Conservation (phyloP, 1,284 basidiomycete genomes). For the Apiotrichum montevideense region DNA sequence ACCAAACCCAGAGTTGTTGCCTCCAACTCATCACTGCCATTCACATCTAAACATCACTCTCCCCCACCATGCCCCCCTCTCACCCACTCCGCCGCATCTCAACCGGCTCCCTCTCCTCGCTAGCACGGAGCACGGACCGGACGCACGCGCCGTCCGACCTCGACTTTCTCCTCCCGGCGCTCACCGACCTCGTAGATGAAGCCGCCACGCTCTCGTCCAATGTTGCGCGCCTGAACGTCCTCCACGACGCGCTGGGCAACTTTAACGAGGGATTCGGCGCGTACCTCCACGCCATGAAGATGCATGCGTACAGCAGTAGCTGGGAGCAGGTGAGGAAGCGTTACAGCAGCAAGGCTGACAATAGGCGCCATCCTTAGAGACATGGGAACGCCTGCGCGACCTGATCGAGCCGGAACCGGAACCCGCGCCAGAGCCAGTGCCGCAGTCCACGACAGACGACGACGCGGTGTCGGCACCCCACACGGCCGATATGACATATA, state of each 20-base stretch:
- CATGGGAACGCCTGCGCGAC: conserved; percentile 53
- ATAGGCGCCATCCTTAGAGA: background rate
- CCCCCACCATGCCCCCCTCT: conserved; percentile 11
- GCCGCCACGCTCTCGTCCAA: conserved; percentile 71
- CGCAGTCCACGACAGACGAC: background rate
- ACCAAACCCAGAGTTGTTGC: too few relatives aligned
- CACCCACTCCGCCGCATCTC: conserved; percentile 78
- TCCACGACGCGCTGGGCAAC: conserved; percentile 68
- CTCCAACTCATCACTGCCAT: too few relatives aligned
- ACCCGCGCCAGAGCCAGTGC: background rate
- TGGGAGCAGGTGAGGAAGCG: conserved; percentile 56
- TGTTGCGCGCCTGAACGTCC: conserved; percentile 61
- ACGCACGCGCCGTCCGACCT: conserved; percentile 73
- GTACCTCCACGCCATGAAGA: conserved; percentile 84
- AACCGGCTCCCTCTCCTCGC: conserved; percentile 77
- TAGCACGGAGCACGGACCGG: conserved; percentile 62
- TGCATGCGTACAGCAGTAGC: conserved; percentile 87
- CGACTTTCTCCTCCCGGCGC: conserved; percentile 74
- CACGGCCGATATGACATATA: conserved; percentile 36
- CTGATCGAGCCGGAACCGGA: conserved; percentile 1
- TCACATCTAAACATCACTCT: too few relatives aligned
- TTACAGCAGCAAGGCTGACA: too few relatives aligned
- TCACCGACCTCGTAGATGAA: conserved; percentile 82
- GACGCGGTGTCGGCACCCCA: background rate
- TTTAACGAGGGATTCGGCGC: conserved; percentile 93